Conservation (phyloP, 2,329 filamentous ascomycete genomes). For the Ceratocystis destructans region DNA sequence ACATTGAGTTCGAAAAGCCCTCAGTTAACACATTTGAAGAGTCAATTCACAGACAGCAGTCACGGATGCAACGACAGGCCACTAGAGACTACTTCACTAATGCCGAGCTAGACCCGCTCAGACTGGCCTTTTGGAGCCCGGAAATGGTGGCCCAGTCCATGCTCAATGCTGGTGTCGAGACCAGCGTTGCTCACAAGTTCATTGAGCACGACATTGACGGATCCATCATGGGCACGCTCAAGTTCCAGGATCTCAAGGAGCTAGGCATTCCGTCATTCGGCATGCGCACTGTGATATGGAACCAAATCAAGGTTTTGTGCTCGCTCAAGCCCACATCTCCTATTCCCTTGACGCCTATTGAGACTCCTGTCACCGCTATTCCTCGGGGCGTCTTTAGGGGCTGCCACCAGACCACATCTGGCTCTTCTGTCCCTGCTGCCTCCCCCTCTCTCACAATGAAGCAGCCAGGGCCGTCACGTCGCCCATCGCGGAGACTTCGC, state of each 20-base stretch:
- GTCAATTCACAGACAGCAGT: not conserved
- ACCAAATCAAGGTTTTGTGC: conserved; percentile 58
- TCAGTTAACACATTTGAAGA: not conserved
- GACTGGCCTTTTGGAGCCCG: conserved; percentile 55
- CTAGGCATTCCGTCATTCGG: conserved; percentile 71
- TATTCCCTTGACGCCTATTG: conserved; percentile 45
- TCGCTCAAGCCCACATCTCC: conserved; percentile 40
- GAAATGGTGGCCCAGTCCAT: conserved; percentile 76
- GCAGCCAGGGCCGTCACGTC: not conserved
- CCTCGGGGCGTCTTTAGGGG: conserved; percentile 26
- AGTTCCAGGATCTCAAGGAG: conserved; percentile 77
- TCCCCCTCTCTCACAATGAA: not conserved
- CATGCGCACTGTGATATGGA: conserved; percentile 66
- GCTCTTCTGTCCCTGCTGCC: conserved; percentile 20
- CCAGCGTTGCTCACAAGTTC: conserved; percentile 66
- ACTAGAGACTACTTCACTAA: conserved; percentile 37
- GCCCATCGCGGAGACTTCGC: conserved; percentile 10
- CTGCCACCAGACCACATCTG: conserved; percentile 18
- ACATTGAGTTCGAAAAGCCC: conserved; percentile 13
- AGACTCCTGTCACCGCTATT: conserved; percentile 40
- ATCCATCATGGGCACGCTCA: conserved; percentile 72
- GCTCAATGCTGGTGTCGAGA: conserved; percentile 68
- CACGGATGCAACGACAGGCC: not conserved
- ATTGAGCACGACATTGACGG: conserved; percentile 87
- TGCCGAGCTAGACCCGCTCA: conserved; percentile 43